Evolutionary conservation across 2,329 filamentous ascomycete species (phyloP), one percentile per base, ranked within the genome.

Genomic region (Fusarium liriodendri): DNA sequence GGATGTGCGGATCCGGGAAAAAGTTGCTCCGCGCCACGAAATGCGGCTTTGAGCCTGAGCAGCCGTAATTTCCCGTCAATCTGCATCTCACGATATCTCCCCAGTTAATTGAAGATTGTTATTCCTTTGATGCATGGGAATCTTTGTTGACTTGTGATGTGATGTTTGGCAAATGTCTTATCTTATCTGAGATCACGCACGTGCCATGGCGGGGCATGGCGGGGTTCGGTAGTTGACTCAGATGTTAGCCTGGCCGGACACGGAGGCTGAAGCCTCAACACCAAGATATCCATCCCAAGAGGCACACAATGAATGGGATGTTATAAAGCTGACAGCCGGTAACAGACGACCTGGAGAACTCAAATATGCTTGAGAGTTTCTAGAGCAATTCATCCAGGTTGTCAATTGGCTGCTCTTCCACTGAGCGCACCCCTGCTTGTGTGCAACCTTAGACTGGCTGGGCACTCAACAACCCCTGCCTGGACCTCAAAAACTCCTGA

Each of bases 11-110:
- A 38, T 27, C 50, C 74, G 75, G 75, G 65, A 61, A 14, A 76
- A 77, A 45, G 50, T 76, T 77, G 58, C 62, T 76, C 75, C 75
- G 73, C 14, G 16, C 14, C 60, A 55, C 50, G 25, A 38, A 16
- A 52, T 33, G 20, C 29, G n/a, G 22, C 25, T 32, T 16, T 42
- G 16, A 18, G 6, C 16, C 5, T 27, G 25, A 20, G 3, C 27
- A 29, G 22, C 25, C 37, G 27, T 32, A 29, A 25, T 25, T 29
- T 13, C 37, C 27, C 38, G 9, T 25, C 29, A 18, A 38, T n/a
- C 54, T 54, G 37, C 40, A 42, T 59, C 32, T 45, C 5, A 20
- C 25, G 4, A 18, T 22, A n/a, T 20, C 11, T 33, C 29, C 14
- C 52, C 32, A 37, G n/a, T 57, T 25, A 25, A 57, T 25, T 35